Evolutionary conservation across 2,329 filamentous ascomycete species (phyloP), one percentile per base, ranked within the genome.

Genomic region (Colletotrichum kahawae): DNA sequence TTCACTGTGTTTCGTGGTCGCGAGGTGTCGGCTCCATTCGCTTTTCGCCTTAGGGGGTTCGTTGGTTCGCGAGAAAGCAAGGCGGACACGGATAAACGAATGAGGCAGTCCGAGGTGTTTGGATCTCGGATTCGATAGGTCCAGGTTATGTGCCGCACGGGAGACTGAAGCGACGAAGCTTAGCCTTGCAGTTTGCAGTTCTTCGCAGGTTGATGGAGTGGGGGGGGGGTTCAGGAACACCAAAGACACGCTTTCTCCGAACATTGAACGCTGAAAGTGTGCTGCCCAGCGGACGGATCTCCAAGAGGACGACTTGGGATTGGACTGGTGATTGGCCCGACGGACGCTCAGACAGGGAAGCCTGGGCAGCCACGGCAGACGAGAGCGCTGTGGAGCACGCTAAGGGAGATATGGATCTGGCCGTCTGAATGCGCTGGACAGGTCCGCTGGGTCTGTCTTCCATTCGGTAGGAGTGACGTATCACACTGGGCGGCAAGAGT

Each of bases 111-210:
- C 36, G 56, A 43, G n/a, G 56, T 27, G 5, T 12, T 51, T 24
- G 33, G 33, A 27, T 66, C 14, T n/a, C n/a, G 27, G 66, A 21
- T 24, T 38, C 60, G 60, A 71, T 66, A 24, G 65, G 38, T 43
- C 18, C 18, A 48, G 38, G 38, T 48, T 3, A 29, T 69, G 56
- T n/a, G 67, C 54, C 64, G 43, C 43, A 51, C 43, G 43, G 43
- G 43, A 51, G 43, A 33, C 31, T 51, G 60, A 59, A 48, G 36
- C 38, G 54, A 60, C 60, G 60, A 60, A 67, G 56, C 54, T 71
- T 62, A 64, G 63, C 62, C 56, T 72, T 63, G 72, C 68, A 72
- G 69, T 63, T 59, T 75, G 72, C 72, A 72, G 72, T 75, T 75
- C 63, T 75, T 67, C 63, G 65, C 69, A 73, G 64, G 31, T 57